Percentiles rank a stretch among this genome's conserved stretches.
Evolutionary conservation across 768 basidiomycete genomes (phyloP).

Genomic region (Xerocomellus amylosporus): DNA sequence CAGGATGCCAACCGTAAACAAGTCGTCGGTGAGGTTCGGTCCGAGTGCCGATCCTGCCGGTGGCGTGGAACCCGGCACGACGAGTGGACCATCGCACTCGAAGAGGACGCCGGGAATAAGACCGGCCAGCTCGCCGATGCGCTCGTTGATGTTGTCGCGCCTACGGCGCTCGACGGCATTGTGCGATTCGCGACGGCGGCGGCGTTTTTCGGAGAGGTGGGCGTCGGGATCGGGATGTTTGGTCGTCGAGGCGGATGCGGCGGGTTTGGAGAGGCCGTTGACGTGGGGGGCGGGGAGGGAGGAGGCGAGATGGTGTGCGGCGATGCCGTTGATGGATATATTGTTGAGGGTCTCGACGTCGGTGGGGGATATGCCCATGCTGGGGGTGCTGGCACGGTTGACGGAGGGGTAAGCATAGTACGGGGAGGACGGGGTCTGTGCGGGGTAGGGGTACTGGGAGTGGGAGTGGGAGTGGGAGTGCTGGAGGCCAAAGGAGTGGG

Average conservation of each 20-base stretch:
- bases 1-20: constrained; percentile 20
- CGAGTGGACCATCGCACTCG: constrained; percentile 45
- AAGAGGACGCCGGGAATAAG: constrained; percentile 86
- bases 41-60: constrained; percentile 10
- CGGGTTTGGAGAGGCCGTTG: constrained; percentile 14
- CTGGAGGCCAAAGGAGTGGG: constrained; percentile 33
- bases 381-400: constrained; percentile 15
- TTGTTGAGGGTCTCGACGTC: constrained; percentile 24
- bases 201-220: constrained; percentile 74
- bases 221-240: constrained; percentile 24
- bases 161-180: constrained; percentile 89
- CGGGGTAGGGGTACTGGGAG: constrained; percentile 23
- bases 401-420: constrained; percentile 27
- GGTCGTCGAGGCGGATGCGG: neutral
- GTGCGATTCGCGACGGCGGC: constrained; percentile 79
- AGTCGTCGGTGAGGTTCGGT: constrained; percentile 16
- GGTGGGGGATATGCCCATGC: constrained; percentile 27
- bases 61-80: constrained; percentile 14
- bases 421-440: constrained; percentile 30
- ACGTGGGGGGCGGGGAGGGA: constrained; percentile 16
- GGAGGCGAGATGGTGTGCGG: constrained; percentile 22
- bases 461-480: too few species aligned
- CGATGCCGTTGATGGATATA: constrained; percentile 17
- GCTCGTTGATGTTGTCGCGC: constrained; percentile 94
- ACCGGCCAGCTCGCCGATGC: constrained; percentile 85